A percentile compares a stretch with the other conserved stretches of the same genome.
phyloP scores from a whole-genome alignment of 2,329 filamentous ascomycete genomes.

The Fusarium sp. region DNA sequence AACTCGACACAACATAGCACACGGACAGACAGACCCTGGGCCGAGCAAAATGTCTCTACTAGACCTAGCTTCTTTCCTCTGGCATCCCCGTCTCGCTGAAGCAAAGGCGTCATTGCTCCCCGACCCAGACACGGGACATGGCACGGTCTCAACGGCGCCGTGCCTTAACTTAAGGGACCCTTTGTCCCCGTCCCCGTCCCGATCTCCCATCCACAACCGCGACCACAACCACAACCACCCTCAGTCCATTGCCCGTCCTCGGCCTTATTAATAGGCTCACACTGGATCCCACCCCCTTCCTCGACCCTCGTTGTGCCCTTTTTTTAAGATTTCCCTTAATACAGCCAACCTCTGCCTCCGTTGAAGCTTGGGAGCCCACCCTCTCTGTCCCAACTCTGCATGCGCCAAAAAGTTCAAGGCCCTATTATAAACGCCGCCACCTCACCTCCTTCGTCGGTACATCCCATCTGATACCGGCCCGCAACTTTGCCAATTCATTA shows the following conservation, averaged over 20 bases:
- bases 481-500: background rate
- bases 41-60: slow-evolving; percentile 41
- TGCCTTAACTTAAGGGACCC: slow-evolving; percentile 34
- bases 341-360: slow-evolving; percentile 24
- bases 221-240: slow-evolving; percentile 39
- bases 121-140: slow-evolving; percentile 41
- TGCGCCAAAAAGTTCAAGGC: slow-evolving; percentile 11
- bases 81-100: slow-evolving; percentile 39
- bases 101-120: slow-evolving; percentile 35
- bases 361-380: slow-evolving; percentile 29
- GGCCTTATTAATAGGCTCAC: slow-evolving; percentile 17
- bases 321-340: slow-evolving; percentile 18
- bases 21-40: slow-evolving; percentile 38
- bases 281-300: slow-evolving; percentile 21
- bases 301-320: background rate
- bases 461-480: slow-evolving; percentile 11
- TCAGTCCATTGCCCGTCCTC: slow-evolving; percentile 20
- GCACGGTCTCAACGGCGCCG: slow-evolving; percentile 36
- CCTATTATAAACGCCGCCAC: slow-evolving; percentile 30
- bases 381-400: slow-evolving; percentile 16
- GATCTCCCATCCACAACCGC: slow-evolving; percentile 18
- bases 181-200: slow-evolving; percentile 26
- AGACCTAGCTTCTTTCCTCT: slow-evolving; percentile 39
- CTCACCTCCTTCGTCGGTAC: slow-evolving; percentile 16
- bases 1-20: slow-evolving; percentile 22